Base-by-base conservation (phyloP, 2,329 filamentous ascomycete species). In the Malbranchea cinnamomea region DNA sequence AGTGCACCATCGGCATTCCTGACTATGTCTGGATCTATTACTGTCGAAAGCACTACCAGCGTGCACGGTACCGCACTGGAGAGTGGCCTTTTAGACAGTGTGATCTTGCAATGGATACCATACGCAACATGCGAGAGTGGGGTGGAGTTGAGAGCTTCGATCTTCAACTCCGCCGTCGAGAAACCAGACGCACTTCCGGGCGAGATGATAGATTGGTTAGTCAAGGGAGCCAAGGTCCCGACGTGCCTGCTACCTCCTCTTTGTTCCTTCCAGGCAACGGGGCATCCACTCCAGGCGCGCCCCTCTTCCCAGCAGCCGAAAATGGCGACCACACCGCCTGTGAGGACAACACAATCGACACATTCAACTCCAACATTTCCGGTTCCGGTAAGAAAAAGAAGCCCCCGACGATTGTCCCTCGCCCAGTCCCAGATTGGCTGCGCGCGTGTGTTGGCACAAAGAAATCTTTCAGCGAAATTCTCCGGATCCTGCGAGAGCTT, bases 21-120 rank as follows among this genome's bases (percentile, higher is more conserved):
- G 56, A 67, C 4, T 54, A 68, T 13, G 67, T 81, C 2, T 87
- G 79, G 79, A 71, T 82, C 1, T 71, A 77, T 44, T 77, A 71
- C 47, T 89, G 82, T 50, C 71, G 81, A 20, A 85, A 85, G 47
- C 78, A 85, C 46, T 89, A 89, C 49, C 82, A 89, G 53, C 71
- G 80, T 5, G 67, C 66, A 24, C 65, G 76, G 0, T 85, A 84
- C 46, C 66, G 76, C n/a, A 73, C 73, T 13, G 38, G 39, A 3
- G 37, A 47, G 70, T 78, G 49, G 68, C 70, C 30, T 54, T 66
- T 48, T 48, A 49, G 67, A 1, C 77, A 83, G 46, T 72, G 73
- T 32, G 63, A 71, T 2, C 60, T 82, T 1, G 67, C 83, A 1
- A 56, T 67, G 31, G 59, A 63, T 18, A 75, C 80, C 41, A 66